Evolutionary conservation across 805 yeast species (phyloP).

Genomic region (Sugiyamaella qingdaonensis): DNA sequence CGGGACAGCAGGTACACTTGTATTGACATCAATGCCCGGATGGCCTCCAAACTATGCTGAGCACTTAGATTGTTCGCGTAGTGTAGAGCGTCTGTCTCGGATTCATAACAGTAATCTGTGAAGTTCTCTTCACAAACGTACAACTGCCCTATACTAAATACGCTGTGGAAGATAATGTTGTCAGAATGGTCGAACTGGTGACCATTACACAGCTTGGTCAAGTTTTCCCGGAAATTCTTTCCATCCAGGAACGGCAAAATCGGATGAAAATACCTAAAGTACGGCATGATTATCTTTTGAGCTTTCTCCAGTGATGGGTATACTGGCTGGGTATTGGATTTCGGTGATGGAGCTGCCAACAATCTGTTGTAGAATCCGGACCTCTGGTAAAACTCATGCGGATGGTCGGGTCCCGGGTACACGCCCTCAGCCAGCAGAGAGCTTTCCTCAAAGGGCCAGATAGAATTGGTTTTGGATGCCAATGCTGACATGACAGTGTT

Average conservation of each 20-base stretch:
- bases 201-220: neutral
- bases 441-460: slow-evolving; percentile 1
- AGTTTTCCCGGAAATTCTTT: neutral
- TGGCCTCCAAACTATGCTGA: neutral
- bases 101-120: neutral
- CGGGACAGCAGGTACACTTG: slow-evolving; percentile 4
- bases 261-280: slow-evolving; percentile 7
- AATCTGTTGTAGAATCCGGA: neutral
- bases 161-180: neutral
- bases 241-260: slow-evolving; percentile 7
- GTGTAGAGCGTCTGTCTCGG: neutral
- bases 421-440: neutral
- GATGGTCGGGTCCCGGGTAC: neutral
- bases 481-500: slow-evolving; percentile 2
- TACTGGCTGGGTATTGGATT: neutral
- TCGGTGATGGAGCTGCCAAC: too few species aligned
- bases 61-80: slow-evolving; percentile 1
- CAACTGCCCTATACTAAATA: slow-evolving; percentile 1
- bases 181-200: neutral
- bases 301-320: neutral
- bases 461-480: neutral
- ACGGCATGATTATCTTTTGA: slow-evolving; percentile 1
- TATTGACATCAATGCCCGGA: slow-evolving; percentile 1
- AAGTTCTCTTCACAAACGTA: neutral
- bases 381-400: neutral